phyloP scores from a whole-genome alignment of 495 filamentous ascomycete species.

The Opeltia flavorubescens region DNA sequence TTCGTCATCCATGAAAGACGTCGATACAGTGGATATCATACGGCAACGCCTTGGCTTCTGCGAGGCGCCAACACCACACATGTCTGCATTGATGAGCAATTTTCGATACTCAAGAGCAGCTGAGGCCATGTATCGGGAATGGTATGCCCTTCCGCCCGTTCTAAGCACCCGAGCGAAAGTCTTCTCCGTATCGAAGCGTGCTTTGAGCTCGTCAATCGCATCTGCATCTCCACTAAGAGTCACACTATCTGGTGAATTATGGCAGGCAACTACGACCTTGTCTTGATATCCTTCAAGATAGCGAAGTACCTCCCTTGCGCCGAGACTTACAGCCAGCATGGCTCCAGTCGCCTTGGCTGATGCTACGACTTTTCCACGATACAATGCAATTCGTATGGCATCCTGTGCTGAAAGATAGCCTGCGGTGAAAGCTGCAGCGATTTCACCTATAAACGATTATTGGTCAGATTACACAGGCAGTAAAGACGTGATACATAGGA shows the following conservation, averaged over 20 bases:
- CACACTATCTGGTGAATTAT: slow-evolving; percentile 38
- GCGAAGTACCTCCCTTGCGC: slow-evolving; percentile 11
- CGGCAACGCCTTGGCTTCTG: background rate
- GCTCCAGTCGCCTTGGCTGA: slow-evolving; percentile 12
- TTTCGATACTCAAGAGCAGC: background rate
- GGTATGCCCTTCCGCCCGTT: slow-evolving; percentile 34
- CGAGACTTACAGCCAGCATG: slow-evolving; percentile 30
- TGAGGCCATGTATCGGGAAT: slow-evolving; percentile 18
- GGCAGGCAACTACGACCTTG: slow-evolving; percentile 26
- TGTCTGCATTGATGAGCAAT: background rate
- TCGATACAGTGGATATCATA: background rate
- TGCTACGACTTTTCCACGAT: slow-evolving; percentile 15
- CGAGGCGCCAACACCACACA: background rate
- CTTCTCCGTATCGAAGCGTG: slow-evolving; percentile 21
- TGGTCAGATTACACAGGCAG: no score
- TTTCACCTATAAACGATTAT: no score
- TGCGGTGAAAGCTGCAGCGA: slow-evolving; percentile 28
- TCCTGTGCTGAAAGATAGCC: slow-evolving; percentile 16
- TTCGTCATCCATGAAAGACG: background rate
- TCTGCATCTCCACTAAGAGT: slow-evolving; percentile 36
- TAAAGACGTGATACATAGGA: no score
- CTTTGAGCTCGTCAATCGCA: background rate
- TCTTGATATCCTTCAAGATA: slow-evolving; percentile 18
- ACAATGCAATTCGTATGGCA: slow-evolving; percentile 20
- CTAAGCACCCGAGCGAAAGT: slow-evolving; percentile 34